A percentile compares a stretch with the other conserved stretches of the same genome.
phyloP scores from a whole-genome alignment of 2,329 filamentous ascomycete species.

The Aspergillus latus region DNA sequence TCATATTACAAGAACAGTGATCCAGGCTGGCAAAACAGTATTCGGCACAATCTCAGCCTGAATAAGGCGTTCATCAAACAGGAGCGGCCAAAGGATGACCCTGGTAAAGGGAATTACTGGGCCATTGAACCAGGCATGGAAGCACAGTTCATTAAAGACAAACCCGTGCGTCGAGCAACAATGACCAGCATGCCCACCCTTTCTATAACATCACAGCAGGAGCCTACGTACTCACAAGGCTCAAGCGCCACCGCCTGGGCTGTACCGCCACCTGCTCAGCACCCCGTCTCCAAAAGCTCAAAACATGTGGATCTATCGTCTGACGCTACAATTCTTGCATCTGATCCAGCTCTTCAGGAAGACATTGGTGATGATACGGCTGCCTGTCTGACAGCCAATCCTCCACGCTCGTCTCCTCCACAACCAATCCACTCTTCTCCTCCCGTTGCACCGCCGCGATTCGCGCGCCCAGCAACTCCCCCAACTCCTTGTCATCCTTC shows the following conservation, averaged over 20 bases:
- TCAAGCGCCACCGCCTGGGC: slow-evolving; percentile 25
- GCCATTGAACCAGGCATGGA: slow-evolving; percentile 88
- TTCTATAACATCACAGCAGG: slow-evolving; percentile 33
- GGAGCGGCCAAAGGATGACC: slow-evolving; percentile 93
- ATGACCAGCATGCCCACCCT: slow-evolving; percentile 45
- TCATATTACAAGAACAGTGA: slow-evolving; percentile 82
- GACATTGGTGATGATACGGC: slow-evolving; percentile 35
- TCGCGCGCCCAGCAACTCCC: slow-evolving; percentile 63
- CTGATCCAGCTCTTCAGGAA: slow-evolving; percentile 62
- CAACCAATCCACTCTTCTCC: slow-evolving; percentile 82
- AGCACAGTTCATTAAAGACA: slow-evolving; percentile 84
- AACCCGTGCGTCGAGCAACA: slow-evolving; percentile 55
- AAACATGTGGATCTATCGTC: slow-evolving; percentile 63
- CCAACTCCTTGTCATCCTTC: slow-evolving; percentile 66
- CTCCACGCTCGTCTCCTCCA: slow-evolving; percentile 47
- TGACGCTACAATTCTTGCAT: slow-evolving; percentile 73
- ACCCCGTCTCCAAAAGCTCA: slow-evolving; percentile 25
- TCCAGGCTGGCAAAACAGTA: slow-evolving; percentile 97
- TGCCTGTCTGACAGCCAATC: slow-evolving; percentile 22
- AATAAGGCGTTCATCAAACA: slow-evolving; percentile 97
- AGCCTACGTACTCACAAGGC: slow-evolving; percentile 20
- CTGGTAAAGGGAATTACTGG: slow-evolving; percentile 98
- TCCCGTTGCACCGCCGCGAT: slow-evolving; percentile 63
- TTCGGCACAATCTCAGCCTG: slow-evolving; percentile 93
- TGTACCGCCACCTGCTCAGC: slow-evolving; percentile 30